Evolutionary conservation across 495 filamentous ascomycete species (phyloP).

Genomic region (Filosporella fistucella): DNA sequence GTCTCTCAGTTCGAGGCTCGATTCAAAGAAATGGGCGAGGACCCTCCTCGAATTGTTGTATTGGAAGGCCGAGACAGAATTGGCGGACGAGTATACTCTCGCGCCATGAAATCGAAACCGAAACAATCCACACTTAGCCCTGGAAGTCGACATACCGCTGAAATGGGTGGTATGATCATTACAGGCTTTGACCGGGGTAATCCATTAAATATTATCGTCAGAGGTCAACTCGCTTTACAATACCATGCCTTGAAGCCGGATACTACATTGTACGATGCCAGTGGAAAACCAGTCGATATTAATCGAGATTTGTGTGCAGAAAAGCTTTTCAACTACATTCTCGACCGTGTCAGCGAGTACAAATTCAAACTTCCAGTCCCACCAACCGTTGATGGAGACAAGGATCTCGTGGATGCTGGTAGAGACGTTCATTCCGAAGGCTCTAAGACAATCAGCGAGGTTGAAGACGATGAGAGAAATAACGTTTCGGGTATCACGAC

Average conservation of each 20-base stretch:
- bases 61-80: constrained; percentile 84
- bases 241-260: constrained; percentile 82
- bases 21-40: constrained; percentile 56
- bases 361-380: constrained; percentile 67
- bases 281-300: constrained; percentile 75
- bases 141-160: constrained; percentile 68
- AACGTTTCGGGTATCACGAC: neutral
- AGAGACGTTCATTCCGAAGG: constrained; percentile 70
- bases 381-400: constrained; percentile 78
- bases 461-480: no score
- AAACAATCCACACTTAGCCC: constrained; percentile 42
- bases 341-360: constrained; percentile 85
- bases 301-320: constrained; percentile 79
- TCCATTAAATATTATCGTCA: constrained; percentile 82
- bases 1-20: constrained; percentile 70
- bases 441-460: constrained; percentile 64
- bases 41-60: constrained; percentile 69
- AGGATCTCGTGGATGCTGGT: constrained; percentile 75
- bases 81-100: constrained; percentile 94
- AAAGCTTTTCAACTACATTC: constrained; percentile 86
- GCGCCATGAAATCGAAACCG: constrained; percentile 54
- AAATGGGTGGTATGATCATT: constrained; percentile 96
- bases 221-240: constrained; percentile 82
- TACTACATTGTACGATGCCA: constrained; percentile 84
- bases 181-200: constrained; percentile 96